These are phyloP conservation scores for Chamaenerion angustifolium DNA, from an alignment of 345 rosid species.

Conservation along the genomic window DNA sequence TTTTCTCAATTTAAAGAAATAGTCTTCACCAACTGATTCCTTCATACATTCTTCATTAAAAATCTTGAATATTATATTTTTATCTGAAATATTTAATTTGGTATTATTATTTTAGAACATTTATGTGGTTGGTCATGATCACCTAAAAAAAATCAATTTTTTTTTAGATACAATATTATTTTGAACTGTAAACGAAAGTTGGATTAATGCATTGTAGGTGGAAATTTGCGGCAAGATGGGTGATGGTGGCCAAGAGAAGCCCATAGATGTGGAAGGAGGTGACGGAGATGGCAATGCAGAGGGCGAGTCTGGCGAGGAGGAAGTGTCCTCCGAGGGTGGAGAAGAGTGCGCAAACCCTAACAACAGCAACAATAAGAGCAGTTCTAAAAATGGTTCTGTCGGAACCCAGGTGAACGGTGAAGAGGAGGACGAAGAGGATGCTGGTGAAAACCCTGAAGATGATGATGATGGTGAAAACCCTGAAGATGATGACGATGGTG, in stretches of 20 bases:
- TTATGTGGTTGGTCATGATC: too few species aligned
- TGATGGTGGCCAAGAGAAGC: slow-evolving; percentile 9
- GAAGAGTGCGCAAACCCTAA: slow-evolving; percentile 22
- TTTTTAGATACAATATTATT: too few species aligned
- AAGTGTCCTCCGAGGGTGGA: slow-evolving; percentile 40
- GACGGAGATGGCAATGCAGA: slow-evolving; percentile 25
- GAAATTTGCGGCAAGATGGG: slow-evolving; percentile 13
- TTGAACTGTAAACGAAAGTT: too few species aligned
- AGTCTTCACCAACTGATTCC: background rate
- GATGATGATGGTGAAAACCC: slow-evolving; percentile 15
- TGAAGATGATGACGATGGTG: slow-evolving; percentile 12
- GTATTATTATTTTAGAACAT: too few species aligned
- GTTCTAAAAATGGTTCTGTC: slow-evolving; percentile 32
- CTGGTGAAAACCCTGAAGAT: slow-evolving; percentile 6
- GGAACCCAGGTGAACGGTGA: slow-evolving; percentile 30
- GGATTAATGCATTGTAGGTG: background rate
- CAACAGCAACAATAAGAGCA: slow-evolving; percentile 29
- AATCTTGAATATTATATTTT: too few species aligned
- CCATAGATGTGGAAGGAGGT: slow-evolving; percentile 18
- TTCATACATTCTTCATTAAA: too few species aligned
- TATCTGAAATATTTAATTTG: too few species aligned
- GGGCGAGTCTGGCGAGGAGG: slow-evolving; percentile 23
- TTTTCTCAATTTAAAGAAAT: background rate
- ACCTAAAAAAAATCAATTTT: too few species aligned
- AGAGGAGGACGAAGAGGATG: slow-evolving; percentile 24